Percentiles rank a stretch among this genome's conserved stretches.
Evolutionary conservation across 2,329 filamentous ascomycete genomes (phyloP).

Genomic region (Fusarium cicatricum): DNA sequence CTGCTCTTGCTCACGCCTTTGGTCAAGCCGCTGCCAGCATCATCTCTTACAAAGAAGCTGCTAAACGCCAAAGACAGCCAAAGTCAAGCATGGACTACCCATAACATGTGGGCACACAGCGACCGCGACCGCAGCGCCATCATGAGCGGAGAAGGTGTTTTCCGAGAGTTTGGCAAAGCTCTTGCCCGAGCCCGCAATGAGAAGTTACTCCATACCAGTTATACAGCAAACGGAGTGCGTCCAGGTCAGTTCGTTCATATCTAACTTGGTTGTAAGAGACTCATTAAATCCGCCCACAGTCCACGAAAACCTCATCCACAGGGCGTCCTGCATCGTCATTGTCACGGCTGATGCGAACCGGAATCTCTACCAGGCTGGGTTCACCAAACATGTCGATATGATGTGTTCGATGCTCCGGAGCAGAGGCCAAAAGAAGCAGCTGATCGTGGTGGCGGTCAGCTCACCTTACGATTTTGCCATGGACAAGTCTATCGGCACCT

Average conservation of each 20-base stretch:
- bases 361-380: conserved; percentile 92
- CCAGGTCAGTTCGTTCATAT: conserved; percentile 59
- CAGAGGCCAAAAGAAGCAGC: conserved; percentile 82
- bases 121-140: conserved; percentile 66
- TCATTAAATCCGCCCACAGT: conserved; percentile 54
- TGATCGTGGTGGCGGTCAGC: conserved; percentile 91
- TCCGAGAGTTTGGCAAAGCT: conserved; percentile 86
- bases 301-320: conserved; percentile 90
- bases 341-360: conserved; percentile 93
- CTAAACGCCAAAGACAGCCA: conserved; percentile 61
- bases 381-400: conserved; percentile 96
- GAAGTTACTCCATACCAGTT: conserved; percentile 90
- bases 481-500: conserved; percentile 89
- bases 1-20: conserved; percentile 88
- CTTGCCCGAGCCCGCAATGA: conserved; percentile 87
- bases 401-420: conserved; percentile 87
- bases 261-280: neutral
- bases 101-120: conserved; percentile 67
- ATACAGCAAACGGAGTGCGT: conserved; percentile 90
- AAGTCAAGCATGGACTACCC: conserved; percentile 48
- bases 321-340: conserved; percentile 87
- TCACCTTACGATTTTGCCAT: conserved; percentile 97
- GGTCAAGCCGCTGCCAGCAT: conserved; percentile 91
- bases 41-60: conserved; percentile 78
- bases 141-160: conserved; percentile 93